Conservation (phyloP, 1,284 basidiomycete genomes). For the Cryptococcus neoformans region DNA sequence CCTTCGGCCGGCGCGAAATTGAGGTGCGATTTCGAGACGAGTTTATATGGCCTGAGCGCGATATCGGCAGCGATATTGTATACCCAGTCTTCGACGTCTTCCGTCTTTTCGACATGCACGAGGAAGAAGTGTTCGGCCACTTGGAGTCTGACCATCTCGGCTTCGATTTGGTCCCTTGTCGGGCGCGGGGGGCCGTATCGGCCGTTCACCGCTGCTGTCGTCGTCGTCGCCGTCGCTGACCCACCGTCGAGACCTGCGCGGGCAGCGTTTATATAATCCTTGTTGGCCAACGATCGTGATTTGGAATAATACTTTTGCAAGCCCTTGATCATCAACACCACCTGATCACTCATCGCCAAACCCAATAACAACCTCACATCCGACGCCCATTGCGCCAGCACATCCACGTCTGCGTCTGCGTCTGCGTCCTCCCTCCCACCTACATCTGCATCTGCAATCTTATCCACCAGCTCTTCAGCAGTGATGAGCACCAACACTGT, state of each 20-base stretch:
- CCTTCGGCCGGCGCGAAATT: constrained; percentile 41
- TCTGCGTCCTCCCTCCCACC: constrained; percentile 1
- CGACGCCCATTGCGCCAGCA: constrained; percentile 29
- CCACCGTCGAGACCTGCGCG: constrained; percentile 21
- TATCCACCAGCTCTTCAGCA: constrained; percentile 43
- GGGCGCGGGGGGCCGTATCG: constrained; percentile 8
- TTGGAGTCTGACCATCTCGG: constrained; percentile 41
- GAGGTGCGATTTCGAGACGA: constrained; percentile 46
- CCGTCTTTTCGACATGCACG: constrained; percentile 44
- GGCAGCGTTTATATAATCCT: constrained; percentile 34
- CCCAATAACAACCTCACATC: constrained; percentile 29
- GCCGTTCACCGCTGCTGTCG: neutral
- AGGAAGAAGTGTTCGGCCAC: constrained; percentile 38
- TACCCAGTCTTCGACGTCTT: constrained; percentile 47
- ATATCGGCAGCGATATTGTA: constrained; percentile 47
- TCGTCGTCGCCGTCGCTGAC: neutral
- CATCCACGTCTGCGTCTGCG: too few species aligned
- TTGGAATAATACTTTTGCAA: constrained; percentile 40
- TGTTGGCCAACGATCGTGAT: constrained; percentile 29
- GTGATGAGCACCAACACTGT: constrained; percentile 35
- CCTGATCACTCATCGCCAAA: constrained; percentile 22
- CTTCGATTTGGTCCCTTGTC: constrained; percentile 39
- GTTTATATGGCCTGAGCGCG: constrained; percentile 46
- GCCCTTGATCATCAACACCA: constrained; percentile 46
- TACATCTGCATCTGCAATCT: constrained; percentile 15